A percentile compares a stretch with the other conserved stretches of the same genome.
Conservation (phyloP, 305 asterid genomes). For the Stenogyne calaminthoides region DNA sequence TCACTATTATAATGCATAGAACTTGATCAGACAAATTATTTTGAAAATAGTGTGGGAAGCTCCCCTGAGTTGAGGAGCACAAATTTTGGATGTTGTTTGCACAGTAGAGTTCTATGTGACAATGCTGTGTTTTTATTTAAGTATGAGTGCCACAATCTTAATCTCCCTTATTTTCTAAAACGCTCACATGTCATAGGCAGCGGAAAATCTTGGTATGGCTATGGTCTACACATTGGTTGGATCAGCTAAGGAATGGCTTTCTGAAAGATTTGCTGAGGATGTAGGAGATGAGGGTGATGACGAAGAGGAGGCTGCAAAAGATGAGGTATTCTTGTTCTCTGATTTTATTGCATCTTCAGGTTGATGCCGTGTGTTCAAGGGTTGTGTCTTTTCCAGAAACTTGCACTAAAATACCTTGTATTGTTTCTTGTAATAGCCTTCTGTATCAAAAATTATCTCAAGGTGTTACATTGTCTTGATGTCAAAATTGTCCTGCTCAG, state of each 20-base stretch:
- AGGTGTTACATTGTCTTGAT: conserved; percentile 7
- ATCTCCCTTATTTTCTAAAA: conserved; percentile 20
- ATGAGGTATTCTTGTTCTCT: conserved; percentile 55
- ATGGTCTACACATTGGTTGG: conserved; percentile 93
- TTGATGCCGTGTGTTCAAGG: background rate
- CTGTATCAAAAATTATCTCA: background rate
- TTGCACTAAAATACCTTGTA: background rate
- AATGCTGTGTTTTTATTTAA: no score
- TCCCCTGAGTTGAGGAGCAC: no score
- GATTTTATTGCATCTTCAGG: conserved; percentile 2
- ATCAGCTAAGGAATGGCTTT: conserved; percentile 96
- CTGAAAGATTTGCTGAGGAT: conserved; percentile 84
- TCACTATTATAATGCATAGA: no score
- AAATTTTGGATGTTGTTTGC: no score
- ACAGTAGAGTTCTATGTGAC: no score
- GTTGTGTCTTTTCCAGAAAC: background rate
- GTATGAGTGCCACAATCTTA: conserved; percentile 18
- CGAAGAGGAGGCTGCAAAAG: conserved; percentile 69
- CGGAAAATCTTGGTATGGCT: conserved; percentile 95
- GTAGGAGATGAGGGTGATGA: conserved; percentile 52
- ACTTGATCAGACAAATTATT: no score
- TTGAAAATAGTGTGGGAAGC: no score
- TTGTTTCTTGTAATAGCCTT: conserved; percentile 14
- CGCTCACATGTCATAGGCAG: conserved; percentile 55
- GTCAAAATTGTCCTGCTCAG: conserved; percentile 19